These are phyloP conservation scores for Komagataella mondaviorum DNA, from an alignment of 805 yeast species.

Conservation along the genomic window DNA sequence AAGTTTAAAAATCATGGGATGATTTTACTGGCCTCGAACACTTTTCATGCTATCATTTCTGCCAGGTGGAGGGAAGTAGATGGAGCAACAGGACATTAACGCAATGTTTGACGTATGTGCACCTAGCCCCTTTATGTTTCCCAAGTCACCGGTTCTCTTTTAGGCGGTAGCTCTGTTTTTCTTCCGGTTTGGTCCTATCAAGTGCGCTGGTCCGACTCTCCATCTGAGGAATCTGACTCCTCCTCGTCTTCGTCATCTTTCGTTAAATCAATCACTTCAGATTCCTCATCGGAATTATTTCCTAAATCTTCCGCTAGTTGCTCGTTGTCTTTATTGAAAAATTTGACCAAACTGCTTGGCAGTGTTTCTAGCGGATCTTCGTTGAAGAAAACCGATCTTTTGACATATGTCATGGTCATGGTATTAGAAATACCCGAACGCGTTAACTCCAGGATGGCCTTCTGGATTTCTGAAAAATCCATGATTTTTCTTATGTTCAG, in stretches of 20 bases:
- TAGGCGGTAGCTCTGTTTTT: too few species aligned
- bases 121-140: not conserved
- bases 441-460: slow-evolving; percentile 10
- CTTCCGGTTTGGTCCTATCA: not conserved
- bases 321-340: slow-evolving; percentile 15
- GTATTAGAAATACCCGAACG: slow-evolving; percentile 14
- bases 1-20: not conserved
- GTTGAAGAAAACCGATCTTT: slow-evolving; percentile 10
- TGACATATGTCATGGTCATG: slow-evolving; percentile 20
- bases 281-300: slow-evolving; percentile 4
- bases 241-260: not conserved
- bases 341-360: slow-evolving; percentile 14
- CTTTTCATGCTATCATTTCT: not conserved
- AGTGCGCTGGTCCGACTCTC: not conserved
- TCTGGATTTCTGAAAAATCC: slow-evolving; percentile 14
- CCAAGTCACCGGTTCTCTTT: too few species aligned
- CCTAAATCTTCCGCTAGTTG: slow-evolving; percentile 4
- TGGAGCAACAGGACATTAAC: not conserved
- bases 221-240: not conserved
- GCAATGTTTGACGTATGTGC: not conserved
- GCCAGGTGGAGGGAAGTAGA: not conserved
- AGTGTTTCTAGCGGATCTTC: slow-evolving; percentile 4
- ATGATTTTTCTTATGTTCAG: not conserved
- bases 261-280: slow-evolving; percentile 6
- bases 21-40: not conserved